Percentiles rank a stretch among this genome's conserved stretches.
These are phyloP conservation scores for Prunus yedoensis DNA, from an alignment of 331 rosid species.

Conservation along the genomic window DNA sequence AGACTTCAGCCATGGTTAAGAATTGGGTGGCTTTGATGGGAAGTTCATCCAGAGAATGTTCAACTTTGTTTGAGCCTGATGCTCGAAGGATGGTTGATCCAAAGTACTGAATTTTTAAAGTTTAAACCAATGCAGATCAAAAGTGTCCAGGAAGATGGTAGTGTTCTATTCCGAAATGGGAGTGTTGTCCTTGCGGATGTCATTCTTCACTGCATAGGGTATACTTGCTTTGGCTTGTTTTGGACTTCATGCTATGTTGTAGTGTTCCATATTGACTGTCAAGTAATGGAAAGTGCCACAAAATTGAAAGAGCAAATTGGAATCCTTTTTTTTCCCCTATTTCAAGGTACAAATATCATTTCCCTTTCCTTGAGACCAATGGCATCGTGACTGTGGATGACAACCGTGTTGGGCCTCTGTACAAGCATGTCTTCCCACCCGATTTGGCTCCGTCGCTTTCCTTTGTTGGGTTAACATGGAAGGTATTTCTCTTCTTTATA, in stretches of 20 bases:
- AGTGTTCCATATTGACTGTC: not conserved
- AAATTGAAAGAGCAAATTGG: not conserved
- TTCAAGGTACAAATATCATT: conserved; percentile 63
- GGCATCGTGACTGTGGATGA: conserved; percentile 61
- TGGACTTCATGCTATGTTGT: not conserved
- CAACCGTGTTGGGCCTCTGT: conserved; percentile 71
- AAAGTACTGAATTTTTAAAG: not conserved
- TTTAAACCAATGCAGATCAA: conserved; percentile 44
- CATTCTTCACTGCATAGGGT: conserved; percentile 81
- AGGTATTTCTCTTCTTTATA: conserved; percentile 32
- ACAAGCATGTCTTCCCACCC: conserved; percentile 85
- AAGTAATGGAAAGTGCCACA: not conserved
- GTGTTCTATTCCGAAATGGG: conserved; percentile 55
- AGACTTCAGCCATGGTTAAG: not conserved
- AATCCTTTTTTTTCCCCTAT: not conserved
- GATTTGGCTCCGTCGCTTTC: conserved; percentile 73
- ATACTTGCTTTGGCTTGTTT: conserved; percentile 2
- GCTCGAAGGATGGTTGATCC: not conserved
- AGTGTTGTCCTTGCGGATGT: conserved; percentile 35
- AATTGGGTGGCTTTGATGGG: not conserved
- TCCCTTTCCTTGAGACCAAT: conserved; percentile 66
- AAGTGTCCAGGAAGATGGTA: conserved; percentile 51
- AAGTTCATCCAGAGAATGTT: not conserved
- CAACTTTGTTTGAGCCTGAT: not conserved
- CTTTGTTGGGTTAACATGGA: conserved; percentile 74